Evolutionary conservation across 768 basidiomycete species (phyloP), one percentile per base, ranked within the genome.

Genomic region (Trametes cingulata): DNA sequence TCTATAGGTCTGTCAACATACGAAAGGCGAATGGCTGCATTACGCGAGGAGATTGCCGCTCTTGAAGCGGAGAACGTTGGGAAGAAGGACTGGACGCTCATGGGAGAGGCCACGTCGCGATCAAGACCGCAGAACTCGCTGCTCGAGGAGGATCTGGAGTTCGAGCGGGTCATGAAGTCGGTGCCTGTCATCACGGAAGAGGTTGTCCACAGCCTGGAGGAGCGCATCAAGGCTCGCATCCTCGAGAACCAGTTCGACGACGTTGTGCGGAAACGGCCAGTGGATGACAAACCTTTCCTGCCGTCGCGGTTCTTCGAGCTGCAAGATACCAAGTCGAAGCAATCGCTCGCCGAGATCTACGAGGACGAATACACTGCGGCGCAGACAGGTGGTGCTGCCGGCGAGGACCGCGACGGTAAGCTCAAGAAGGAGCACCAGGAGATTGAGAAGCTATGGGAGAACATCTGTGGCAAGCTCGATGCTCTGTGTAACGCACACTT

Each of bases 401-500:
- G 75, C 0, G 90, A 94, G 65, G 91, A 95, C 66, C 80, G 93
- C 7, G 95, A 98, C 65, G 93, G 89, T 19, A 95, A 92, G 72
- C 78, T 98, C 37, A 78, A 82, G 69, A 90, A 91, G 69, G 93
- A 97, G 72, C 96, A 98, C 71, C 85, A 87, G 14, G 95, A 91
- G 72, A 86, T 98, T 52, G 87, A 90, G 56, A 77, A 78, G 50
- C 66, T 87, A 10, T 98, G 96, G 93, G 91, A 93, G 55, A 82
- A 81, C 46, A 88, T 99, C 36, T 92, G 87, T 58, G 78, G 82
- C 45, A 97, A 96, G 70, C 78, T 98, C 36, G 97, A 98, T 74
- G 93, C 96, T 19, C 77, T 98, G 36, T 92, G 91, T 72, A 98
- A 98, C 70, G 87, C 95, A 1, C 93, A 98, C 72, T 98, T 94